Conservation (phyloP, 192 early-diverging fungal species). For the Obelidium mucronatum region DNA sequence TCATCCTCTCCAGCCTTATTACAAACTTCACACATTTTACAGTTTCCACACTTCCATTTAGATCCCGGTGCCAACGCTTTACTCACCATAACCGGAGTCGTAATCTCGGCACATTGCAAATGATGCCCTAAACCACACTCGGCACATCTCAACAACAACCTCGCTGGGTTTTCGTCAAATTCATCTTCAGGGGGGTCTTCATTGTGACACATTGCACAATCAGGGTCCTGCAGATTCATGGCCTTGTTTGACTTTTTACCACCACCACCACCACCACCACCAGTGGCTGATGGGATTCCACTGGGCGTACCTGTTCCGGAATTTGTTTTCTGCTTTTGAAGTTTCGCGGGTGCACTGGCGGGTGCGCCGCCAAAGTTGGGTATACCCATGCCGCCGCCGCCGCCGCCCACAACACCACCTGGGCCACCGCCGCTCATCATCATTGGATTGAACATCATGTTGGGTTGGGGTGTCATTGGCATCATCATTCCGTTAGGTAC, state of each 20-base stretch:
- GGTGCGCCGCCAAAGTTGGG: neutral
- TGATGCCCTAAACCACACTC: constrained; percentile 43
- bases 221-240: constrained; percentile 28
- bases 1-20: constrained; percentile 58
- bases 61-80: constrained; percentile 48
- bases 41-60: constrained; percentile 59
- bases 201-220: constrained; percentile 26
- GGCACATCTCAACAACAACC: constrained; percentile 20
- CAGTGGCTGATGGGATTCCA: neutral
- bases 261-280: neutral
- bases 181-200: constrained; percentile 29
- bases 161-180: constrained; percentile 12
- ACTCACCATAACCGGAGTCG: constrained; percentile 46
- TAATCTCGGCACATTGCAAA: constrained; percentile 56
- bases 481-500: constrained; percentile 22
- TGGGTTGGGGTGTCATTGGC: neutral
- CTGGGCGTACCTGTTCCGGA: constrained; percentile 9
- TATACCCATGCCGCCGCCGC: too few relatives aligned
- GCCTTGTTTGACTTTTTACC: neutral
- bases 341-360: constrained; percentile 1
- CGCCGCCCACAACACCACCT: neutral
- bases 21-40: constrained; percentile 60
- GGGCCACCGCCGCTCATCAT: neutral
- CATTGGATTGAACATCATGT: constrained; percentile 2
- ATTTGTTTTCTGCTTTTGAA: neutral